Percentiles rank a stretch among this genome's conserved stretches.
Evolutionary conservation across 352 stramenopile species (phyloP).

Genomic region (Poterioochromonas sp.): DNA sequence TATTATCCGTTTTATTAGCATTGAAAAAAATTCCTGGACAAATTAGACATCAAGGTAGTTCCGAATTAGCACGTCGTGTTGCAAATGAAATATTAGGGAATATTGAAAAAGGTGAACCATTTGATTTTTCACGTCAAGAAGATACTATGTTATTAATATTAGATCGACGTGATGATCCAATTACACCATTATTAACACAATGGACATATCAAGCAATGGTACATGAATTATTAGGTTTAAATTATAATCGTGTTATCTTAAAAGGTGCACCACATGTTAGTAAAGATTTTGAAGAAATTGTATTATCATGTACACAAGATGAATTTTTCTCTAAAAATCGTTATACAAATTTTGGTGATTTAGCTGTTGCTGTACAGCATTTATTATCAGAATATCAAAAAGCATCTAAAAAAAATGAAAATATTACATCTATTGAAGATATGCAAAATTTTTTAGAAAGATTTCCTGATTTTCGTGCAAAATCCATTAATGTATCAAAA

Average conservation of each 20-base stretch:
- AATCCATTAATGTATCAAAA: slow-evolving; percentile 93
- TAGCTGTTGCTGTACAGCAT: slow-evolving; percentile 83
- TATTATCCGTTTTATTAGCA: slow-evolving; percentile 84
- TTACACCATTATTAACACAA: slow-evolving; percentile 85
- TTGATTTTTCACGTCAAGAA: slow-evolving; percentile 85
- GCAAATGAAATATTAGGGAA: slow-evolving; percentile 80
- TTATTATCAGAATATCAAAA: slow-evolving; percentile 87
- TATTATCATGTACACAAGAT: slow-evolving; percentile 87
- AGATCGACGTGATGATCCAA: slow-evolving; percentile 93
- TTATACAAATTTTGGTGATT: slow-evolving; percentile 90
- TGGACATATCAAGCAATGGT: slow-evolving; percentile 87
- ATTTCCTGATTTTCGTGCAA: slow-evolving; percentile 86
- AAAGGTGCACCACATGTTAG: slow-evolving; percentile 78
- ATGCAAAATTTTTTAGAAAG: slow-evolving; percentile 99
- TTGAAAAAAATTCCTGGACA: slow-evolving; percentile 83
- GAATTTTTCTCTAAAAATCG: slow-evolving; percentile 91
- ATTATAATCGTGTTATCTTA: slow-evolving; percentile 94
- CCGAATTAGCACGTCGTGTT: slow-evolving; percentile 58
- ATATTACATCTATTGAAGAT: slow-evolving; percentile 83
- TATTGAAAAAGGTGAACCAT: slow-evolving; percentile 90
- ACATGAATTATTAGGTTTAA: slow-evolving; percentile 93
- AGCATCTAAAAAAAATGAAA: slow-evolving; percentile 79
- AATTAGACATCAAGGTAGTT: slow-evolving; percentile 78
- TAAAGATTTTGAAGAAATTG: slow-evolving; percentile 92
- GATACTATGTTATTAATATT: slow-evolving; percentile 78